A percentile compares a stretch with the other conserved stretches of the same genome.
Evolutionary conservation across 1,139 yeast genomes (phyloP).

Genomic region (Yamadazyma spencermartinsiae): DNA sequence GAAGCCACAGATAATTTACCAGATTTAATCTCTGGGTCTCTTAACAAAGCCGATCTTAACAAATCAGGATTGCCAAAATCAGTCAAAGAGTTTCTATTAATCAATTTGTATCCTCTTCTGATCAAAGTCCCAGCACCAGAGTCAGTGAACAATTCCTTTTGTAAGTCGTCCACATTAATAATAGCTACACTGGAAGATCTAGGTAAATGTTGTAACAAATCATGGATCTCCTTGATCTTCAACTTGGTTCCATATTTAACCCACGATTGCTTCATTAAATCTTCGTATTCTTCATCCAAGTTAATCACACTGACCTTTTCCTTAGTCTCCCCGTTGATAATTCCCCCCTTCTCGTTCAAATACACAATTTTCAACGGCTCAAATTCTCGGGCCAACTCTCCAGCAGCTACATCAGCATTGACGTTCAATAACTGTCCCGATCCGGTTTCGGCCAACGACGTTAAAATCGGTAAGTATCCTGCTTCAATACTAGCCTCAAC

Average conservation of each 20-base stretch:
- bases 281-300: slow-evolving; percentile 94
- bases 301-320: slow-evolving; percentile 89
- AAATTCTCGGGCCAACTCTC: slow-evolving; percentile 93
- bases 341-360: slow-evolving; percentile 96
- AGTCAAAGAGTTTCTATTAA: slow-evolving; percentile 64
- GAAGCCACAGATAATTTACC: slow-evolving; percentile 79
- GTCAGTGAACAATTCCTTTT: slow-evolving; percentile 95
- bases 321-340: slow-evolving; percentile 87
- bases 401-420: slow-evolving; percentile 98
- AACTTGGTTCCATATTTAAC: slow-evolving; percentile 97
- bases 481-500: slow-evolving; percentile 94
- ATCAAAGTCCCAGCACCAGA: slow-evolving; percentile 99
- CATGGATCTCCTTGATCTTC: slow-evolving; percentile 94
- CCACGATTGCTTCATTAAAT: slow-evolving; percentile 90
- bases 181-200: slow-evolving; percentile 97
- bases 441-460: slow-evolving; percentile 94
- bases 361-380: slow-evolving; percentile 97
- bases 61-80: slow-evolving; percentile 79
- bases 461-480: slow-evolving; percentile 93
- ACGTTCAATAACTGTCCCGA: slow-evolving; percentile 96
- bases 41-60: slow-evolving; percentile 71
- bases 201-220: slow-evolving; percentile 88
- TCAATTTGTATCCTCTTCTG: slow-evolving; percentile 91
- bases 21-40: slow-evolving; percentile 72
- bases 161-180: slow-evolving; percentile 90